Evolutionary conservation across 768 basidiomycete genomes (phyloP).

Genomic region (Podaxis sp.): DNA sequence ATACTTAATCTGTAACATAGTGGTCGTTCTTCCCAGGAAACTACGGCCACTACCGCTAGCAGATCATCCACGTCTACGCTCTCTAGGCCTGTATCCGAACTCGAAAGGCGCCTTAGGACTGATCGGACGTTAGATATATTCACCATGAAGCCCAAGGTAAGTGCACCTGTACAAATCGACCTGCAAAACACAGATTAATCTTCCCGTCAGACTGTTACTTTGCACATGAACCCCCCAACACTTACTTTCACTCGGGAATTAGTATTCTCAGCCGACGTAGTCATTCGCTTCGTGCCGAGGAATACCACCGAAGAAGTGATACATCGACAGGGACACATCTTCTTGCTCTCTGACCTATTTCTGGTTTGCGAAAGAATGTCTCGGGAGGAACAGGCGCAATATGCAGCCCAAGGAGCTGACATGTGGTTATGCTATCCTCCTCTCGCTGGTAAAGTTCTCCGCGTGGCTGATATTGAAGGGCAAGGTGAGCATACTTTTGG

Average conservation of each 20-base stretch:
- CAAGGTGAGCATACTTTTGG: conserved; percentile 46
- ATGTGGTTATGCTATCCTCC: conserved; percentile 96
- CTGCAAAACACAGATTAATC: background rate
- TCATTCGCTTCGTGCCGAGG: conserved; percentile 75
- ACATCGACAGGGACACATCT: conserved; percentile 79
- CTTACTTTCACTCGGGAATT: conserved; percentile 79
- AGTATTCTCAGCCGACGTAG: conserved; percentile 68
- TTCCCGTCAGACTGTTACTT: conserved; percentile 68
- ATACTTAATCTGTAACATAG: conserved; percentile 1
- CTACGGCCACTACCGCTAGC: conserved; percentile 52
- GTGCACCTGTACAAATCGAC: conserved; percentile 3
- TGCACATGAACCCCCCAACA: conserved; percentile 84
- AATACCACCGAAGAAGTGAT: conserved; percentile 72
- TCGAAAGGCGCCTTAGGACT: conserved; percentile 79
- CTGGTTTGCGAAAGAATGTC: conserved; percentile 86
- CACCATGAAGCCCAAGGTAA: conserved; percentile 90
- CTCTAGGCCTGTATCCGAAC: conserved; percentile 64
- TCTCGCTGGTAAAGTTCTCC: conserved; percentile 89
- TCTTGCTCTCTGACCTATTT: conserved; percentile 91
- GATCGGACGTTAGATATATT: conserved; percentile 89
- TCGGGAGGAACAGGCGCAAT: conserved; percentile 54
- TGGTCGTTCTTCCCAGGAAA: conserved; percentile 63
- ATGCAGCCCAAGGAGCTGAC: conserved; percentile 62
- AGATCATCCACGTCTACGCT: conserved; percentile 51
- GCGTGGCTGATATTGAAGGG: conserved; percentile 59